Conservation (phyloP, 495 filamentous ascomycete species). For the Xylaria venustula region DNA sequence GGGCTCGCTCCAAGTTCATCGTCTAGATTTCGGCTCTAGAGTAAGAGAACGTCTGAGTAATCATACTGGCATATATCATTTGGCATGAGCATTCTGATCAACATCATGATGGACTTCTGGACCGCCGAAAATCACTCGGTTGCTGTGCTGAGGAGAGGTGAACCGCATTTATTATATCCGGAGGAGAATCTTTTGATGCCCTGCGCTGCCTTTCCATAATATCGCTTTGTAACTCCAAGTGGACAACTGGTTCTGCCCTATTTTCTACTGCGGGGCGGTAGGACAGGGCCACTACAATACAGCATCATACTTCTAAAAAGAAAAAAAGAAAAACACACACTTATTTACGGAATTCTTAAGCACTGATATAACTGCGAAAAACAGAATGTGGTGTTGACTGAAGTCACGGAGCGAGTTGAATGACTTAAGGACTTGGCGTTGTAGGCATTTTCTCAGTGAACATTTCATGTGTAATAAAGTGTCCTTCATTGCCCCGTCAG, state of each 20-base stretch:
- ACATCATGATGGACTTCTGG: too few relatives aligned
- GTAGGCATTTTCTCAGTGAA: too few relatives aligned
- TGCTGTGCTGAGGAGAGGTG: neutral
- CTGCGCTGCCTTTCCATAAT: neutral
- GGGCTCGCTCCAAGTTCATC: slow-evolving; percentile 90
- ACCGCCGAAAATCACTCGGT: neutral
- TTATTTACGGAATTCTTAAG: too few relatives aligned
- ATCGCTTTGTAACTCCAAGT: neutral
- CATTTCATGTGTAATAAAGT: too few relatives aligned
- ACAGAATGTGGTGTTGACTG: too few relatives aligned
- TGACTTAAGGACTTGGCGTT: too few relatives aligned
- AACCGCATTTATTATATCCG: neutral
- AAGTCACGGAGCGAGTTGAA: too few relatives aligned
- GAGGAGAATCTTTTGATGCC: neutral
- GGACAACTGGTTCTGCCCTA: neutral
- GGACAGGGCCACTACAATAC: neutral
- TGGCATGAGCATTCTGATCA: too few relatives aligned
- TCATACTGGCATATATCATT: too few relatives aligned
- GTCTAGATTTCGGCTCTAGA: slow-evolving; percentile 53
- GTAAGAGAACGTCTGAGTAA: neutral
- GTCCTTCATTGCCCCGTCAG: too few relatives aligned
- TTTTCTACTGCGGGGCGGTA: neutral
- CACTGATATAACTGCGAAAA: too few relatives aligned
- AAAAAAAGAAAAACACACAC: too few relatives aligned
- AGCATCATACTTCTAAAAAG: neutral